These are phyloP conservation scores for Coemansia sp. DNA, from an alignment of 192 early-diverging fungal species.

Conservation along the genomic window DNA sequence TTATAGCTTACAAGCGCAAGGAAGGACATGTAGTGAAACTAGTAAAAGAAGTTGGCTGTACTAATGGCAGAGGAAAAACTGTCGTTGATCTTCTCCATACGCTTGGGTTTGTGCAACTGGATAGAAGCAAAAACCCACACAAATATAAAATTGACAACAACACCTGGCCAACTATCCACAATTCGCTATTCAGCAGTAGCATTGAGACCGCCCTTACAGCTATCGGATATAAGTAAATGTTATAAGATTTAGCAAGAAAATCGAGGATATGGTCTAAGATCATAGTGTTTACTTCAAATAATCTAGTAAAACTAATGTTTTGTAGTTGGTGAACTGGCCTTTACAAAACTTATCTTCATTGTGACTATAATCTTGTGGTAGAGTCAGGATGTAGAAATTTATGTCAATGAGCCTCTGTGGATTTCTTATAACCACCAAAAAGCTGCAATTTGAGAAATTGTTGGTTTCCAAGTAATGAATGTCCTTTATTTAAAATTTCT, in stretches of 20 bases:
- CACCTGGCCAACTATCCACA: background rate
- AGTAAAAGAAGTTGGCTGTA: conserved; percentile 10
- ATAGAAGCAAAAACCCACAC: conserved; percentile 12
- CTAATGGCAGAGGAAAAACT: background rate
- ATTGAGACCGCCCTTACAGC: background rate
- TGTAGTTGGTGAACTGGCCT: no score
- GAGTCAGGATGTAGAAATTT: no score
- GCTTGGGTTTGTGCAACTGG: conserved; percentile 19
- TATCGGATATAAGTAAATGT: background rate
- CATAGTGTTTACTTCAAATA: background rate
- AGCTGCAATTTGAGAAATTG: no score
- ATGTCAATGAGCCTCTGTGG: no score
- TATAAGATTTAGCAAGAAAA: conserved; percentile 8
- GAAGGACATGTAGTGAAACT: conserved; percentile 4
- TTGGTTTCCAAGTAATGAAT: no score
- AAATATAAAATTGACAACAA: background rate
- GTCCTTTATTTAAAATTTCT: no score
- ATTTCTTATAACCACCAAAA: no score
- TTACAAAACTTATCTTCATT: conserved; percentile 55
- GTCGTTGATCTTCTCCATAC: background rate
- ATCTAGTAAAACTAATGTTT: no score
- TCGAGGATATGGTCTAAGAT: no score
- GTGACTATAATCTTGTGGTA: no score
- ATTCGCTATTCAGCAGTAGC: conserved; percentile 24
- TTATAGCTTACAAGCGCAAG: background rate